Conservation (phyloP, 768 basidiomycete genomes). For the Cystofilobasidium ferigula region DNA sequence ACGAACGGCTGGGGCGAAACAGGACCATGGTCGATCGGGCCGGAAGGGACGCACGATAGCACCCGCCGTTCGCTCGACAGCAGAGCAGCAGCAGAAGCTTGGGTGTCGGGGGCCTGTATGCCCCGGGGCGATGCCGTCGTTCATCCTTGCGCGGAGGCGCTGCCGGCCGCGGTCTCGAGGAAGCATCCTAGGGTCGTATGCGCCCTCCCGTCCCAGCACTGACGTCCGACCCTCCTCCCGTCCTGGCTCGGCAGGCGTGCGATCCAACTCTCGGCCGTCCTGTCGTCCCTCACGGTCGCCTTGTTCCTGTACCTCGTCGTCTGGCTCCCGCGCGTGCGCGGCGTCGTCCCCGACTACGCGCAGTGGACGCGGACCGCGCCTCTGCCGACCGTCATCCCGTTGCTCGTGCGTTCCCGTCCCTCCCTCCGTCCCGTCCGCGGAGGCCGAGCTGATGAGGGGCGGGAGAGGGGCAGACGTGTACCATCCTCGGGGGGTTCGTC, state of each 20-base stretch:
- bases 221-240: background rate
- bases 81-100: no score
- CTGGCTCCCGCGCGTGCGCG: constrained; percentile 18
- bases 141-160: no score
- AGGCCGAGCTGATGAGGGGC: background rate
- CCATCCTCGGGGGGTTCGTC: constrained; percentile 12
- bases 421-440: background rate
- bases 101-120: no score
- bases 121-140: no score
- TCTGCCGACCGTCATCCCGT: constrained; percentile 16
- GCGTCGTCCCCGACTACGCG: constrained; percentile 21
- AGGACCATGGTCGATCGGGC: background rate
- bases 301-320: constrained; percentile 23
- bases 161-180: no score
- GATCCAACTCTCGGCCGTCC: constrained; percentile 2
- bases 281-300: constrained; percentile 15
- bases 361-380: constrained; percentile 11
- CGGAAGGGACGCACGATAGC: no score
- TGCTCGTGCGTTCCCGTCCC: background rate
- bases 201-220: no score
- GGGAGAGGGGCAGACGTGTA: background rate
- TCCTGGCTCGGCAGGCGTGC: background rate
- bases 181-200: no score
- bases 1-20: no score
- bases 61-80: no score